Conservation (phyloP, 352 stramenopile species). For the Aphanomyces invadans region DNA sequence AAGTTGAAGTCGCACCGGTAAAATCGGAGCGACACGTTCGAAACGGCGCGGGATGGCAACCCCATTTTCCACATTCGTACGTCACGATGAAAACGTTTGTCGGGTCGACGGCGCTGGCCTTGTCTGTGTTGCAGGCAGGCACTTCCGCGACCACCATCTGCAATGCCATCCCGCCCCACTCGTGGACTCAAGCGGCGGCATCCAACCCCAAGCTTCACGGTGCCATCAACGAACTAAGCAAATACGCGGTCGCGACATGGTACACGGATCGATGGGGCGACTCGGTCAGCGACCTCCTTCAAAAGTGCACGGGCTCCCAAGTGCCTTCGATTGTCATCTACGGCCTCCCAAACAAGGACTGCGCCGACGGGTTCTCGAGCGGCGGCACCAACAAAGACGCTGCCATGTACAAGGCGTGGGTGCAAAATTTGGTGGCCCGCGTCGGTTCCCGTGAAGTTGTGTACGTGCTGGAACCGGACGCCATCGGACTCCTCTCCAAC, state of each 20-base stretch:
- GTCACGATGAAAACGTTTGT: neutral
- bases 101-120: neutral
- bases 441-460: slow-evolving; percentile 27
- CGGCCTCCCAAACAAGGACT: slow-evolving; percentile 60
- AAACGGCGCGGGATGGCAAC: neutral
- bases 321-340: slow-evolving; percentile 45
- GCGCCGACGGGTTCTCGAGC: slow-evolving; percentile 42
- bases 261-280: slow-evolving; percentile 39
- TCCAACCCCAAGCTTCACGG: slow-evolving; percentile 34
- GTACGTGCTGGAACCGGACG: slow-evolving; percentile 34
- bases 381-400: slow-evolving; percentile 29
- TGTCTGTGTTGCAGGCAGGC: neutral
- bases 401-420: slow-evolving; percentile 29
- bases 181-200: slow-evolving; percentile 1
- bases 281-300: neutral
- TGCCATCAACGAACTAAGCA: slow-evolving; percentile 37
- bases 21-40: neutral
- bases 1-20: neutral
- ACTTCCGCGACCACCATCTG: neutral
- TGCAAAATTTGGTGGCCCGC: slow-evolving; percentile 21
- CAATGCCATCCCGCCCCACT: neutral
- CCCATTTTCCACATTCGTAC: neutral
- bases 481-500: slow-evolving; percentile 27
- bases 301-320: neutral
- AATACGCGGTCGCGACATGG: slow-evolving; percentile 43